Conservation (phyloP, 2,329 filamentous ascomycete genomes). For the Ceratocystis destructans region DNA sequence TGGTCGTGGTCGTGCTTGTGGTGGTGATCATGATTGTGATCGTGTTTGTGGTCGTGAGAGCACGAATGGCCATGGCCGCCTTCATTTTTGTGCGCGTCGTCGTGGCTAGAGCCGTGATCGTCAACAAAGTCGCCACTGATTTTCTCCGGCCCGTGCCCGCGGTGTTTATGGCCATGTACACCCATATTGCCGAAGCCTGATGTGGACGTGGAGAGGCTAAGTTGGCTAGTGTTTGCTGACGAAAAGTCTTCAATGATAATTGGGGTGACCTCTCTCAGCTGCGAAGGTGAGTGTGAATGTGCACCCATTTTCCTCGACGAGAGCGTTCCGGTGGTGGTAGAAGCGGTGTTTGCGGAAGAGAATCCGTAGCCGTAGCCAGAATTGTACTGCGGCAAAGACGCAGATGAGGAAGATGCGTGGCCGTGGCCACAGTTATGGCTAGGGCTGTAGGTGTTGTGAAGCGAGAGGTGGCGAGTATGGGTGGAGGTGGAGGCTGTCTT, state of each 20-base stretch:
- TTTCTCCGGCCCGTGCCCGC: neutral
- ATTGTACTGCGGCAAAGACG: neutral
- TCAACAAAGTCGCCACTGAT: neutral
- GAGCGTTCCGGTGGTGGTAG: neutral
- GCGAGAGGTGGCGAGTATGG: slow-evolving; percentile 8
- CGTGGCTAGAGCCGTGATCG: slow-evolving; percentile 22
- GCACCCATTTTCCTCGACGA: slow-evolving; percentile 15
- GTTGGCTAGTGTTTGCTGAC: neutral
- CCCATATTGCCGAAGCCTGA: neutral
- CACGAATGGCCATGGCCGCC: slow-evolving; percentile 22
- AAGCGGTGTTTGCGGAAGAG: neutral
- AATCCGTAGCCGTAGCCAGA: neutral
- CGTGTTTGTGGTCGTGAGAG: slow-evolving; percentile 22
- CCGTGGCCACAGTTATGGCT: neutral
- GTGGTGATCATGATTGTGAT: slow-evolving; percentile 22
- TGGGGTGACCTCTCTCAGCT: neutral
- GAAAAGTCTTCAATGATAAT: slow-evolving; percentile 11
- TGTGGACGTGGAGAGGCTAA: neutral
- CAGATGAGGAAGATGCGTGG: neutral
- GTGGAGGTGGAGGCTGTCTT: neutral
- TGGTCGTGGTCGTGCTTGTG: slow-evolving; percentile 17
- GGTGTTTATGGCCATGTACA: slow-evolving; percentile 7
- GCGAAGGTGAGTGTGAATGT: slow-evolving; percentile 12
- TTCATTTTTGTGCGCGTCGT: slow-evolving; percentile 21
- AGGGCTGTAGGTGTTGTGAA: neutral